Conservation (phyloP, 345 rosid genomes). For the Pseudoturritis turrita region DNA sequence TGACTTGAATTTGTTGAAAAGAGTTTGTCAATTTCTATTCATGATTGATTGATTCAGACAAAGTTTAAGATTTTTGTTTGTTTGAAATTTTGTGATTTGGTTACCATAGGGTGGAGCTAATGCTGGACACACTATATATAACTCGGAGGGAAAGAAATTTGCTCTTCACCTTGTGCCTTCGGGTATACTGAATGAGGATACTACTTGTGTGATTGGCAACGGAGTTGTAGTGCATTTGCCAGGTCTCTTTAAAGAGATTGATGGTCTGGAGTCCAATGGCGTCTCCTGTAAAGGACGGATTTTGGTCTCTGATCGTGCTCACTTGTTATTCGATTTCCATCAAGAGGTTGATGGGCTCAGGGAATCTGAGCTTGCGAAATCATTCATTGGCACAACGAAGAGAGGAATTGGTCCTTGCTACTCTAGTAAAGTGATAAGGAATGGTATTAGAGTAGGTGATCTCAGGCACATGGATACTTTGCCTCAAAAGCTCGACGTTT, state of each 20-base stretch:
- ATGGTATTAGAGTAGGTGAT: conserved; percentile 90
- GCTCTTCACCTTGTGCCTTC: conserved; percentile 98
- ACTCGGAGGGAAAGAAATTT: conserved; percentile 87
- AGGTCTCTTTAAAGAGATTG: conserved; percentile 80
- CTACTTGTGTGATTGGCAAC: conserved; percentile 87
- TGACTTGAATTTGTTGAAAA: background rate
- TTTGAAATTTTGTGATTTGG: background rate
- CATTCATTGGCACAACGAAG: conserved; percentile 88
- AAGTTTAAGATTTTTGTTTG: background rate
- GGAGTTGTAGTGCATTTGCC: conserved; percentile 96
- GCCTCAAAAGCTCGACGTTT: conserved; percentile 77
- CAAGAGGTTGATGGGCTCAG: conserved; percentile 85
- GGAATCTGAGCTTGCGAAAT: conserved; percentile 85
- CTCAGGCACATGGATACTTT: conserved; percentile 92
- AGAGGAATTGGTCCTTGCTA: conserved; percentile 96
- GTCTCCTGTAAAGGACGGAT: conserved; percentile 87
- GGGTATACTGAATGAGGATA: conserved; percentile 80
- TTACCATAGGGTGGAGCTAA: conserved; percentile 85
- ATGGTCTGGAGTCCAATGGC: conserved; percentile 75
- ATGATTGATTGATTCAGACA: background rate
- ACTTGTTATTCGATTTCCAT: conserved; percentile 87
- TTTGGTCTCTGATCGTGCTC: conserved; percentile 91
- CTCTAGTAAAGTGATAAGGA: conserved; percentile 77
- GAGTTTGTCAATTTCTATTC: background rate
- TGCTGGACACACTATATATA: conserved; percentile 98